Base-by-base conservation (phyloP, 495 filamentous ascomycete genomes). In the Xylaria palmicola region DNA sequence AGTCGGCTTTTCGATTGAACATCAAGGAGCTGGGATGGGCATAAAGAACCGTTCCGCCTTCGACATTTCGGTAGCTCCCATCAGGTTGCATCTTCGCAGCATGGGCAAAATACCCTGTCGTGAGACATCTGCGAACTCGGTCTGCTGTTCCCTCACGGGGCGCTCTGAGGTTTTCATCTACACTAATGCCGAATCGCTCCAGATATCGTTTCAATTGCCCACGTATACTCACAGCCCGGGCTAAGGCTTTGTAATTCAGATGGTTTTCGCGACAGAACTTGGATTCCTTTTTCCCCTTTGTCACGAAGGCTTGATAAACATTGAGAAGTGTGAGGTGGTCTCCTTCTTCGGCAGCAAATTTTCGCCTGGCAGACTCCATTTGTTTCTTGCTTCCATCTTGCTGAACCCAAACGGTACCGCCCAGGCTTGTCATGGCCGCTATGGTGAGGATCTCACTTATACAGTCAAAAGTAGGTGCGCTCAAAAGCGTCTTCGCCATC, bases 1-100 rank as follows among this genome's bases (percentile, higher is more conserved):
- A 98, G 65, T 98, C 93, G 17, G 90, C 92, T 79, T 96, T 97
- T 44, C 94, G 86, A 75, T 97, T 96, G 81, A 98, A 98, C 88
- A 98, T 92, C 67, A 98, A 74, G 17, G 90, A 94, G 67, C 86
- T 95, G 3, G 94, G 95, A 75, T 98, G 94, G 19, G 92, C 91
- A 78, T 96, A 85, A 36, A 98, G 77, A 43, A 85, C 83, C 40
- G 77, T 81, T 6, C 84, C 85, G 10, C 90, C 92, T 56, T 85
- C 87, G 44, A 95, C 85, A 26, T 90, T 92, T 65, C 83, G 86
- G 67, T 97, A 98, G 13, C 85, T 91, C 17, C 94, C 94, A 79
- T 98, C 94, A 0, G 92, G 83, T 72, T 96, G 90, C 93, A 98
- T 97, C 73, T 89, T 86, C 24, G 94, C 95, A 10, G 92, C 95